Conservation (phyloP, 2,329 filamentous ascomycete genomes). For the Hypoxylon sp. region DNA sequence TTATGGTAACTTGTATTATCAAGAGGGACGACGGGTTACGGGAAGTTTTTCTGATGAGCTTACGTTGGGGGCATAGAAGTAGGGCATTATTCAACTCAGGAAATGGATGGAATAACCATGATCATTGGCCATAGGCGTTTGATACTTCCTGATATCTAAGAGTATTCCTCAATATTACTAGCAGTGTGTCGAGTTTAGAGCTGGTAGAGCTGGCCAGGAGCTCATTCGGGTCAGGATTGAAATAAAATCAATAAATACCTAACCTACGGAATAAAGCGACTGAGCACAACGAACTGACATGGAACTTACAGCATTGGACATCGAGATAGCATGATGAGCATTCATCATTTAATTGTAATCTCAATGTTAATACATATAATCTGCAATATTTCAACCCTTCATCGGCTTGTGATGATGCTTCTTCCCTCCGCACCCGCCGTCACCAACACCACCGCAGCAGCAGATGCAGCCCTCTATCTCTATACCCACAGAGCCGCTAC, state of each 20-base stretch:
- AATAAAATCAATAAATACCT: no score
- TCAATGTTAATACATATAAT: neutral
- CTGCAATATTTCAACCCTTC: constrained; percentile 2
- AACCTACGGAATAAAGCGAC: no score
- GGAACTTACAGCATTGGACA: no score
- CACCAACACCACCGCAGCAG: constrained; percentile 7
- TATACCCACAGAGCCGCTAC: constrained; percentile 8
- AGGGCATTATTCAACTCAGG: constrained; percentile 2
- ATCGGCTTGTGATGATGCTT: constrained; percentile 4
- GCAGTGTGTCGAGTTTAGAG: neutral
- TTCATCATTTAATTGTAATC: neutral
- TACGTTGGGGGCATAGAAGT: constrained; percentile 21
- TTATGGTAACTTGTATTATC: constrained; percentile 25
- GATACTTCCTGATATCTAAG: neutral
- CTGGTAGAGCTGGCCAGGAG: no score
- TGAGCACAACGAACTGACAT: no score
- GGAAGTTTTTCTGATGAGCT: constrained; percentile 11
- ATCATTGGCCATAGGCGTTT: neutral
- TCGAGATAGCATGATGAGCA: neutral
- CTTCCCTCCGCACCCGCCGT: constrained; percentile 11
- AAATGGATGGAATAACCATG: neutral
- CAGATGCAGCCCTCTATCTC: constrained; percentile 19
- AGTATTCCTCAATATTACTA: neutral
- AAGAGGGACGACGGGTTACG: constrained; percentile 4
- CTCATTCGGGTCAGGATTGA: no score